Conservation (phyloP, 345 rosid species). For the Syzygium aromaticum region DNA sequence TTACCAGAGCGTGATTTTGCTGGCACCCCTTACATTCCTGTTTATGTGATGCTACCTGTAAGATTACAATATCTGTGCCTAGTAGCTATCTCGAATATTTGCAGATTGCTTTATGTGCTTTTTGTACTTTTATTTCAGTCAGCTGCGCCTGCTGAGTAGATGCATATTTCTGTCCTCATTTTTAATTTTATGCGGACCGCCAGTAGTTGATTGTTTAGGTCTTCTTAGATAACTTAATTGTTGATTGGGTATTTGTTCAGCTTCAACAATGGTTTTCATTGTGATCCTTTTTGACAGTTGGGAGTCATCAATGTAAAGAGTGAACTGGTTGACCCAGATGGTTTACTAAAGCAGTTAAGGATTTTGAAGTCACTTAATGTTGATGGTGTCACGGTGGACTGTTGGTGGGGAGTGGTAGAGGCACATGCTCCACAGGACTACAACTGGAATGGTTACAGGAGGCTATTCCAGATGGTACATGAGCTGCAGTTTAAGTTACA, state of each 20-base stretch:
- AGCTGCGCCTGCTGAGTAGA: background rate
- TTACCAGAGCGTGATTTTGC: constrained; percentile 73
- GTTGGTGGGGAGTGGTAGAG: constrained; percentile 99
- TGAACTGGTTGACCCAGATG: constrained; percentile 83
- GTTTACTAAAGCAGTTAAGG: constrained; percentile 70
- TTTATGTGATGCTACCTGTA: constrained; percentile 95
- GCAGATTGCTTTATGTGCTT: background rate
- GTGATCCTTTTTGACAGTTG: constrained; percentile 37
- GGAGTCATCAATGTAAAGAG: constrained; percentile 90
- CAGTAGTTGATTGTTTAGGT: background rate
- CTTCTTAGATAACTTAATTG: background rate
- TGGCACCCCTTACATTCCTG: constrained; percentile 73
- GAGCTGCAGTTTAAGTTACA: constrained; percentile 84
- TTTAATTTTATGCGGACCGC: background rate
- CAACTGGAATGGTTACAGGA: constrained; percentile 88
- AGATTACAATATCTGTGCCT: constrained; percentile 12
- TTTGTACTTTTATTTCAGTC: background rate
- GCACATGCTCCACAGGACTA: constrained; percentile 81
- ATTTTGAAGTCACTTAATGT: constrained; percentile 65
- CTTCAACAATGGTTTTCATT: background rate
- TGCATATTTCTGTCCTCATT: background rate
- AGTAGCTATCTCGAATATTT: background rate
- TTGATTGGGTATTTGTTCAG: background rate
- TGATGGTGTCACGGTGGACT: constrained; percentile 87
- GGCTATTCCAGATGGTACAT: constrained; percentile 69